Evolutionary conservation across 225 moss, liverwort and hornwort species (phyloP), one percentile per base, ranked within the genome.

Genomic region (Polytrichum commune): DNA sequence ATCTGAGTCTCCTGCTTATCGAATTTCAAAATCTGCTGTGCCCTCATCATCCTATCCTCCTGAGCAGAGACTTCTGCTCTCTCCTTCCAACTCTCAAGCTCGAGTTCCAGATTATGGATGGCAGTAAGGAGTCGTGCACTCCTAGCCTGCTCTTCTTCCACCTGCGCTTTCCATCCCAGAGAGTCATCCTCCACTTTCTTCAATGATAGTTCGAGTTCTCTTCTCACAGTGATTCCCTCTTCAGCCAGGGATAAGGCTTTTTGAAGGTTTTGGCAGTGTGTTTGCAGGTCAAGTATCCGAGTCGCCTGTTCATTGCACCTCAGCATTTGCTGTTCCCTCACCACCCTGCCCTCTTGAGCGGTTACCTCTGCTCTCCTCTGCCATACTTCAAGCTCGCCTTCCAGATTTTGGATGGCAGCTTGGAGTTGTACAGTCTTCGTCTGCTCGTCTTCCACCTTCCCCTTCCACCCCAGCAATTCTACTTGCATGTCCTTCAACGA

Each of bases 191-290:
- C 74, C 67, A 72, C n/a, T 60, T 74, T 64, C 66, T 69, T 74
- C 56, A 75, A 24, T 25, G 69, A 55, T 25, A 19, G 10, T 64
- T 73, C 65, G 65, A 65, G 53, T 28, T 73, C 73, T 38, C 20
- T 22, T 55, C 30, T 73, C 7, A 65, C 29, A 19, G 54, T 30
- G 27, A 24, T 24, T 22, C 29, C 73, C 29, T 65, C 76, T 62
- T 79, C 63, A 22, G 66, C 26, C 29, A 68, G 64, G 26, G n/a
- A 60, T 22, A 53, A 67, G 38, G 69, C 62, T 32, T 75, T 69
- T 54, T 77, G 81, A 20, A 83, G 67, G 62, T 53, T 26, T 68
- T 72, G 66, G 68, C 73, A 82, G n/a, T 84, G 78, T 57, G 33
- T 64, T 61, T 82, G 77, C 69, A 84, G 74, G 29, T 67, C 76